A percentile compares a stretch with the other conserved stretches of the same genome.
These are phyloP conservation scores for Veloboletus limbatus DNA, from an alignment of 1,284 basidiomycete species.

Conservation along the genomic window DNA sequence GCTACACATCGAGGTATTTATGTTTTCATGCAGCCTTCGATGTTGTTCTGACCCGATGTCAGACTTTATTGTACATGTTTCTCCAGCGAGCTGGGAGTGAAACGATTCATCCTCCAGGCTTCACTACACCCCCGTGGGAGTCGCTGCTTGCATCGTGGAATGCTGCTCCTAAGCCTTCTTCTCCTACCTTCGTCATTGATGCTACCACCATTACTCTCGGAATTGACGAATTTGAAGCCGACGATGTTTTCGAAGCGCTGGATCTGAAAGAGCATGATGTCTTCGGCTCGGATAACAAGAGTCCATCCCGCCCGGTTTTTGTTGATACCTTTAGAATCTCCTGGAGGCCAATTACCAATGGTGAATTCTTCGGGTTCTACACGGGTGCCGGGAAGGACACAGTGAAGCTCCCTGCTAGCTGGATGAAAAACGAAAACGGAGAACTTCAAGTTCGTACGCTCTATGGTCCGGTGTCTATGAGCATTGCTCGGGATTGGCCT, in stretches of 20 bases:
- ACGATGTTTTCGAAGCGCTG: slow-evolving; percentile 49
- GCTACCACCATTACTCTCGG: slow-evolving; percentile 68
- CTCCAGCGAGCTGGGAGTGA: slow-evolving; percentile 75
- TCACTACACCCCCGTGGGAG: slow-evolving; percentile 74
- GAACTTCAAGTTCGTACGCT: slow-evolving; percentile 73
- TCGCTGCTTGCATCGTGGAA: slow-evolving; percentile 70
- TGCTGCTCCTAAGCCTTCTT: slow-evolving; percentile 40
- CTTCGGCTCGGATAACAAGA: slow-evolving; percentile 97
- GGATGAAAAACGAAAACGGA: slow-evolving; percentile 52
- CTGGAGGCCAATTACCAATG: slow-evolving; percentile 85
- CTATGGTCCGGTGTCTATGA: slow-evolving; percentile 81
- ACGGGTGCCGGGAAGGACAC: slow-evolving; percentile 36
- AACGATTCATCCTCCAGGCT: slow-evolving; percentile 77
- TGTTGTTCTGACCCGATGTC: slow-evolving; percentile 11
- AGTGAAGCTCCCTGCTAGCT: slow-evolving; percentile 56
- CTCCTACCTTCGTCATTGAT: slow-evolving; percentile 54
- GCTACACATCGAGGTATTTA: slow-evolving; percentile 69
- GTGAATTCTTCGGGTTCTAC: slow-evolving; percentile 67
- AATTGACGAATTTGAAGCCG: slow-evolving; percentile 79
- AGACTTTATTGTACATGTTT: slow-evolving; percentile 94
- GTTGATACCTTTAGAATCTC: slow-evolving; percentile 72
- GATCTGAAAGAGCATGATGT: slow-evolving; percentile 59
- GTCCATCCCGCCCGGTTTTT: slow-evolving; percentile 59
- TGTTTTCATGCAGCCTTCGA: not conserved
- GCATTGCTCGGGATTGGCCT: slow-evolving; percentile 82